Percentiles rank a stretch among this genome's conserved stretches.
phyloP scores from a whole-genome alignment of 176 grass and related monocot genomes.

The Olyra latifolia region DNA sequence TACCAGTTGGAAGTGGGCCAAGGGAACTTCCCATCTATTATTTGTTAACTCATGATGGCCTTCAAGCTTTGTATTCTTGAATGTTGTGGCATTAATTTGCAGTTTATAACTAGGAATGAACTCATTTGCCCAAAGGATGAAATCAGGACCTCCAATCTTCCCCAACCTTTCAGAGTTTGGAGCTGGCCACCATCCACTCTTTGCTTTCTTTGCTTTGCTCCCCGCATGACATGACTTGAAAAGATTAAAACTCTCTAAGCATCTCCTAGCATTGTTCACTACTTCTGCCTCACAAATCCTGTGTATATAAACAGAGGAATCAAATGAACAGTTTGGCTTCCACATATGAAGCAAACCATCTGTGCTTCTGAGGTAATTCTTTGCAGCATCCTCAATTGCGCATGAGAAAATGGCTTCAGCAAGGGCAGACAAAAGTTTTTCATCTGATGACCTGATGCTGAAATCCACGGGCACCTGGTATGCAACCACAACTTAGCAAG shows the following conservation, averaged over 20 bases:
- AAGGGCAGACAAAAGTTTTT: slow-evolving; percentile 59
- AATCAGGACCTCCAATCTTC: slow-evolving; percentile 47
- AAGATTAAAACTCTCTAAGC: slow-evolving; percentile 46
- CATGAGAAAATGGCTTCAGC: slow-evolving; percentile 78
- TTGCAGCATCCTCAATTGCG: slow-evolving; percentile 44
- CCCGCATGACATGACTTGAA: slow-evolving; percentile 13
- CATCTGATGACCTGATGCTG: slow-evolving; percentile 66
- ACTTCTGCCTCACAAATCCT: slow-evolving; percentile 61
- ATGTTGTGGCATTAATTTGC: slow-evolving; percentile 53
- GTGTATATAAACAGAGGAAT: slow-evolving; percentile 67
- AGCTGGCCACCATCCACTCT: slow-evolving; percentile 65
- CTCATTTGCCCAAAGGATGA: slow-evolving; percentile 61
- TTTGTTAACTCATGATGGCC: slow-evolving; percentile 61
- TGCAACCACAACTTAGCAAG: slow-evolving; percentile 26
- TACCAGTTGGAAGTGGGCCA: slow-evolving; percentile 96
- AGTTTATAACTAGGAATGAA: slow-evolving; percentile 74
- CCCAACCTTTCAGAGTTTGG: slow-evolving; percentile 53
- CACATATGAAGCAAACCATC: slow-evolving; percentile 34
- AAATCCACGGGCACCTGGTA: slow-evolving; percentile 47
- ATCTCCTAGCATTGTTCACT: slow-evolving; percentile 48
- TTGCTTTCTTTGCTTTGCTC: slow-evolving; percentile 34
- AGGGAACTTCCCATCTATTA: slow-evolving; percentile 75
- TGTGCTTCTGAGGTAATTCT: slow-evolving; percentile 26
- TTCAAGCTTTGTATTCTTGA: slow-evolving; percentile 59
- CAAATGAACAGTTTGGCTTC: slow-evolving; percentile 59